A percentile compares a stretch with the other conserved stretches of the same genome.
phyloP scores from a whole-genome alignment of 225 moss, liverwort and hornwort species.

The Anthoceros angustus region DNA sequence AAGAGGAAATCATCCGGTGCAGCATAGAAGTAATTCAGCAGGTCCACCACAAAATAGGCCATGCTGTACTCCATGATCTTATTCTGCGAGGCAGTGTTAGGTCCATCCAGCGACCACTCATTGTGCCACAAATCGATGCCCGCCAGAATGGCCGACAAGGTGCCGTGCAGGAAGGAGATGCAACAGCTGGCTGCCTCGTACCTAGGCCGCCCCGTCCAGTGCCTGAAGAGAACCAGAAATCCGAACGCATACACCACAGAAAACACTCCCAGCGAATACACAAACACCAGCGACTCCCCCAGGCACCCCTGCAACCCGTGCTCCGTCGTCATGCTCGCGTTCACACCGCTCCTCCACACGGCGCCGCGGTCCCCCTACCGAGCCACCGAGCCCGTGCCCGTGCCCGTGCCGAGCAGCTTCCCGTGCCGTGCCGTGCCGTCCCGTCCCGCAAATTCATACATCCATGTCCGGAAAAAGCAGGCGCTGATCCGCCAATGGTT shows the following conservation, averaged over 20 bases:
- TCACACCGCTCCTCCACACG: constrained; percentile 6
- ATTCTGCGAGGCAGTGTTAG: constrained; percentile 50
- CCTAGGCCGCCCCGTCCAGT: constrained; percentile 60
- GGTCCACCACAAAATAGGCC: constrained; percentile 85
- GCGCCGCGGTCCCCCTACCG: background rate
- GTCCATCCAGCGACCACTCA: constrained; percentile 54
- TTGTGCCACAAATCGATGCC: constrained; percentile 32
- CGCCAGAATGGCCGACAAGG: constrained; percentile 42
- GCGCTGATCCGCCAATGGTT: no score
- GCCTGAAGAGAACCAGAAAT: constrained; percentile 43
- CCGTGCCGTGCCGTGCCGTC: no score
- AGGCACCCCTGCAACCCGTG: constrained; percentile 7
- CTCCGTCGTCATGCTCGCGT: background rate
- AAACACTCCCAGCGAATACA: constrained; percentile 28
- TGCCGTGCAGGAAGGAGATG: constrained; percentile 67
- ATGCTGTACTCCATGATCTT: constrained; percentile 97
- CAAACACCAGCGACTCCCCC: constrained; percentile 18
- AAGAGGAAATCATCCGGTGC: constrained; percentile 87
- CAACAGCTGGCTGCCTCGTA: constrained; percentile 95
- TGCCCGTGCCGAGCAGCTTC: background rate
- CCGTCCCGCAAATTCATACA: no score
- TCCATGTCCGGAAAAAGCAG: no score
- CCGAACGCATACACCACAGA: constrained; percentile 47
- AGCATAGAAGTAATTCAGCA: constrained; percentile 59
- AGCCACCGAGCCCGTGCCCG: background rate